Conservation (phyloP, 2,329 filamentous ascomycete genomes). For the Cadophora sp. region DNA sequence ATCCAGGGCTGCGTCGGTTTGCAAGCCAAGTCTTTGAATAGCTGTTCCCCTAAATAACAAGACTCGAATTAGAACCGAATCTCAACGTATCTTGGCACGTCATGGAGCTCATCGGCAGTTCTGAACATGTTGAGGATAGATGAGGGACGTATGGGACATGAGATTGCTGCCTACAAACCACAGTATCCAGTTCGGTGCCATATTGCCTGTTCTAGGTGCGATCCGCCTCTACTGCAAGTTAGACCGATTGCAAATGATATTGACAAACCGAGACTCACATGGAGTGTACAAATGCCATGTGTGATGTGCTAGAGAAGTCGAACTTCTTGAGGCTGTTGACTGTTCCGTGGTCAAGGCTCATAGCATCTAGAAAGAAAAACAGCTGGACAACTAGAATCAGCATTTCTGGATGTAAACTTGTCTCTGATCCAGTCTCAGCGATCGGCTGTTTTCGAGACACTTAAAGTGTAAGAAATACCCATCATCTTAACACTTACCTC, state of each 20-base stretch:
- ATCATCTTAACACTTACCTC: conserved; percentile 48
- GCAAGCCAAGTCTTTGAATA: conserved; percentile 68
- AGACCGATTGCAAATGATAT: neutral
- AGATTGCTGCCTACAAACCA: conserved; percentile 57
- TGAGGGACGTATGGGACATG: neutral
- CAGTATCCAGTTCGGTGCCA: conserved; percentile 71
- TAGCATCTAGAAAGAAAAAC: conserved; percentile 71
- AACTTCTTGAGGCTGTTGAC: conserved; percentile 75
- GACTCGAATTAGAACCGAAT: neutral
- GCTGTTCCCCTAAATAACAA: conserved; percentile 54
- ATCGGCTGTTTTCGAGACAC: neutral
- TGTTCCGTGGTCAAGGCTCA: conserved; percentile 68
- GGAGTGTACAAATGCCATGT: conserved; percentile 83
- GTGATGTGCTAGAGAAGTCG: conserved; percentile 77
- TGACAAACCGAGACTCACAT: conserved; percentile 61
- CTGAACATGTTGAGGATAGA: too few relatives aligned
- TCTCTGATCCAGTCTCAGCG: neutral
- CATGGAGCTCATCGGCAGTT: too few relatives aligned
- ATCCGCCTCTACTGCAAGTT: conserved; percentile 56
- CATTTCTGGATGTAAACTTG: neutral
- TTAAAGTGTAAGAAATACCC: neutral
- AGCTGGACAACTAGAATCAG: conserved; percentile 47
- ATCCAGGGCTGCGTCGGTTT: conserved; percentile 60
- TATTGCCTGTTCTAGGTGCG: conserved; percentile 54
- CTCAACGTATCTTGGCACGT: conserved; percentile 1